Evolutionary conservation across 495 filamentous ascomycete genomes (phyloP), one percentile per base, ranked within the genome.

Genomic region (Neurospora sp.): DNA sequence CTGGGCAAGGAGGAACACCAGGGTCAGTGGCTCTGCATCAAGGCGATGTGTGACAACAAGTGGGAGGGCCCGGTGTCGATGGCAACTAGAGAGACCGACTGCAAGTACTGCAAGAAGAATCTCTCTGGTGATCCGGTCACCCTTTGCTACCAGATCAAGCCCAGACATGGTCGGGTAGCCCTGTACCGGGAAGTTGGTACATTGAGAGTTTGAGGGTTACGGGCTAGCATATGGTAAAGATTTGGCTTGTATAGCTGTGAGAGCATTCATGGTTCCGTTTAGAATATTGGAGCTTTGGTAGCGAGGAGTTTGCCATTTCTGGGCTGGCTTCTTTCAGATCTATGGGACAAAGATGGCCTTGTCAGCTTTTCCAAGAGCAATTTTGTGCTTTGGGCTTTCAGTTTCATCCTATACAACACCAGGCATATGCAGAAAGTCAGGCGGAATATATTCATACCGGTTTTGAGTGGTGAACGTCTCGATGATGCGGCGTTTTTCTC

Each of bases 131-230:
- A 70, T 59, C 40, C 40, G 39, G 44, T 73, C 40, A 70, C 68
- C 4, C 72, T 73, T 40, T 73, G 72, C 20, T 70, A 39, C 68
- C 72, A 73, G 68, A 70, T 73, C 68, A 53, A 40, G 22, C 65
- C 72, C 4, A 73, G 72, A 9, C 27, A 27, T 14, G 72, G 42
- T 2, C 27, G 53, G 0, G 45, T 73, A 37, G 68, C 72, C 14
- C 38, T 53, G 0, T 73, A 73, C 12, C 40, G 72, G 41, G 72
- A 73, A 12, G 31, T 73, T 18, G 72, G 72, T 27, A 70, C 40
- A 4, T 20, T 73, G 68, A 70, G 72, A 27, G 68, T 35, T 9
- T 65, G 14, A 65, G 27, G 16, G 6, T 4, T 65, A 1, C 0
- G 27, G 27, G 14, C 27, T 6, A 31, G 53, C 27, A 8, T 65